Evolutionary conservation across 805 yeast species (phyloP).

Genomic region (Komagataella populi): DNA sequence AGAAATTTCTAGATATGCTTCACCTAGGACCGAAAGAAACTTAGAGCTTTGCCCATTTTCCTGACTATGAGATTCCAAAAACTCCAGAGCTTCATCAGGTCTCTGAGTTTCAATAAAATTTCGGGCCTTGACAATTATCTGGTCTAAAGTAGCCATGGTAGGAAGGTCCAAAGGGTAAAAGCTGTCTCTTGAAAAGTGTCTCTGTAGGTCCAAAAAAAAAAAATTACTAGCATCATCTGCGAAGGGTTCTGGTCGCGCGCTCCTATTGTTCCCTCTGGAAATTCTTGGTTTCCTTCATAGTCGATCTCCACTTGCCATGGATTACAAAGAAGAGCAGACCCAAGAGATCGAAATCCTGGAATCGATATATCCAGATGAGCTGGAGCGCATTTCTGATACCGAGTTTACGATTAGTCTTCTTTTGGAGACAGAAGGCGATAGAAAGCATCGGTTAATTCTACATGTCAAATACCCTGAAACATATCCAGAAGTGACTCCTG

Average conservation of each 20-base stretch:
- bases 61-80: constrained; percentile 24
- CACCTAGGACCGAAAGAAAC: constrained; percentile 51
- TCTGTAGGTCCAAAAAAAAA: not conserved
- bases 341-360: constrained; percentile 87
- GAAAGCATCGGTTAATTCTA: constrained; percentile 40
- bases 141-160: not conserved
- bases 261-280: not conserved
- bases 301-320: constrained; percentile 29
- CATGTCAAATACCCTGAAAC: constrained; percentile 59
- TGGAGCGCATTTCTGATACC: constrained; percentile 29
- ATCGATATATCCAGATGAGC: constrained; percentile 89
- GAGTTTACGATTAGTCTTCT: constrained; percentile 43
- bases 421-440: constrained; percentile 55
- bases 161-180: not conserved
- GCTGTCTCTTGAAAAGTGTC: not conserved
- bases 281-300: not conserved
- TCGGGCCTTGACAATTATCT: constrained; percentile 22
- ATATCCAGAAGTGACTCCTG: constrained; percentile 77
- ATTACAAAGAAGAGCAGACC: constrained; percentile 65
- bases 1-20: constrained; percentile 66
- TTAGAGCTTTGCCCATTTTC: constrained; percentile 27
- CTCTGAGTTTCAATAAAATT: constrained; percentile 32
- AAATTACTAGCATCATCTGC: not conserved
- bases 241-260: not conserved
- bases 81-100: constrained; percentile 38